Evolutionary conservation across 331 rosid species (phyloP), one percentile per base, ranked within the genome.

Genomic region (Acacia concinna): DNA sequence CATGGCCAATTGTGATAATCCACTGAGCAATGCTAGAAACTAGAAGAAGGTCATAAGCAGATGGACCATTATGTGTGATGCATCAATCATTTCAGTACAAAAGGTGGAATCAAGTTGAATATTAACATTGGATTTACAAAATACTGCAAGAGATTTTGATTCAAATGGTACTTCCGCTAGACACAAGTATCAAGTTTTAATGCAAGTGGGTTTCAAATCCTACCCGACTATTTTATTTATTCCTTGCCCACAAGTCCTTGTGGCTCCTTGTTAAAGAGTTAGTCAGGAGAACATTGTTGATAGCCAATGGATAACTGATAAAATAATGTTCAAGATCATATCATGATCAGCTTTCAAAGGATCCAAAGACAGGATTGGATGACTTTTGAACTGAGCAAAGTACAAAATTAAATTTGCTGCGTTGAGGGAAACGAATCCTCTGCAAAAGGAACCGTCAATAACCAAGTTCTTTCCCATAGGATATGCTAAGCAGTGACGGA

Each of bases 271-370:
- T 31, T 46, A 57, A 43, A 59, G 18, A 46, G 41, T 60, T 62
- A 6, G 23, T 79, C 72, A 44, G 49, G 37, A 68, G 52, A 81
- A 52, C 79, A 38, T n/a, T 31, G 35, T 23, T 74, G 21, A 74
- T 15, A 40, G 31, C 72, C 51, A 63, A 64, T 4, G 15, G 28
- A 40, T 30, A 14, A 27, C 37, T 15, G 15, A 23, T 54, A 6
- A 71, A 63, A 38, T 51, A 37, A 17, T 30, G 7, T 14, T 20
- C 17, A 23, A 37, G 69, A 57, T 14, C 56, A 59, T 32, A 57
- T 74, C 40, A 41, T 37, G 38, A 25, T 30, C 32, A 62, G 40
- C 5, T 28, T 30, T 21, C 9, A 6, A 3, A 13, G 68, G 38
- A 30, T 30, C 68, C 38, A 5, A 37, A 30, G 14, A 18, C 52